These are phyloP conservation scores for Ustilago cynodontis DNA, from an alignment of 1,284 basidiomycete genomes.

Conservation along the genomic window DNA sequence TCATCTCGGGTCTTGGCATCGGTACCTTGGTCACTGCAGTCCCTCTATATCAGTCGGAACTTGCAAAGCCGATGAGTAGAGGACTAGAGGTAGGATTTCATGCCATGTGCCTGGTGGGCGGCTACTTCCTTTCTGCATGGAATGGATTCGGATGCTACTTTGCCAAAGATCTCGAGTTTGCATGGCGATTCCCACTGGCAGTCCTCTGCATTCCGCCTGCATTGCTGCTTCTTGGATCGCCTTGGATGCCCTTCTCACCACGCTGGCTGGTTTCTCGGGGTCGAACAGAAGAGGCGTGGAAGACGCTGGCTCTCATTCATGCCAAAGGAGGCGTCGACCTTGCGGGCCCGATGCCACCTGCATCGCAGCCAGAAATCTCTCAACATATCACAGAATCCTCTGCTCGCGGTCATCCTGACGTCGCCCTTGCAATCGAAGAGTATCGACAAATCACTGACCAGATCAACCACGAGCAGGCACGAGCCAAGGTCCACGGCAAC, in stretches of 20 bases:
- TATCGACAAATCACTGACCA: constrained; percentile 2
- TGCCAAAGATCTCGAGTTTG: constrained; percentile 3
- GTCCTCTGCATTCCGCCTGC: background rate
- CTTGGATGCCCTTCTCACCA: constrained; percentile 4
- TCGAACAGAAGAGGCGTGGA: constrained; percentile 4
- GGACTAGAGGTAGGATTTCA: constrained; percentile 3
- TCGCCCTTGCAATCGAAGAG: constrained; percentile 3
- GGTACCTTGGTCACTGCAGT: background rate
- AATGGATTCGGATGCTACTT: constrained; percentile 3
- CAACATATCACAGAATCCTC: constrained; percentile 4
- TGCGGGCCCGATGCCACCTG: background rate
- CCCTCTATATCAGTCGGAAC: constrained; percentile 1
- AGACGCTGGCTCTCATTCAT: background rate
- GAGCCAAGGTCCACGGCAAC: constrained; percentile 1
- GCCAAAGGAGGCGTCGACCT: background rate
- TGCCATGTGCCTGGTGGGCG: constrained; percentile 1
- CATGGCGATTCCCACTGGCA: constrained; percentile 3
- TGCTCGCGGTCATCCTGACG: background rate
- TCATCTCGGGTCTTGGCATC: constrained; percentile 6
- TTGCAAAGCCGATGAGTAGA: constrained; percentile 3
- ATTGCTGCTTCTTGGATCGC: background rate
- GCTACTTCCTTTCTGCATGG: constrained; percentile 4
- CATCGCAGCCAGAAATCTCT: background rate
- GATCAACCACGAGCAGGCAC: background rate
- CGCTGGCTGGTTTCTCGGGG: background rate